phyloP scores from a whole-genome alignment of 139 green algal species.

The Yamagishiella unicocca region DNA sequence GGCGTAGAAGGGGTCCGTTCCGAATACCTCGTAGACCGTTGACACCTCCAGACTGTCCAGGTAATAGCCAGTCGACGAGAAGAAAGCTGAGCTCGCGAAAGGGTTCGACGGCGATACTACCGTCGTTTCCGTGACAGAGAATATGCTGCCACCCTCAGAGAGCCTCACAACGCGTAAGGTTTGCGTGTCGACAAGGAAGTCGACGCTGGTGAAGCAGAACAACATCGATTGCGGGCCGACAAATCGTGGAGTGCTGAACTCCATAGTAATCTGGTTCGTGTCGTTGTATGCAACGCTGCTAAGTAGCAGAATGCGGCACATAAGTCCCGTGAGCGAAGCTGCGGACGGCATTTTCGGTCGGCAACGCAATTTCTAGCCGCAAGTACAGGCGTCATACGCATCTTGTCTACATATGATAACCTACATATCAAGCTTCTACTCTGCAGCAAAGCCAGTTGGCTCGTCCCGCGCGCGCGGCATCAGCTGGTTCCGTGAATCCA shows the following conservation, averaged over 20 bases:
- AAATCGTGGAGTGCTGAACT: constrained; percentile 34
- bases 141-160: constrained; percentile 21
- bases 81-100: not conserved
- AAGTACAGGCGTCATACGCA: too few relatives aligned
- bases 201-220: constrained; percentile 30
- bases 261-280: not conserved
- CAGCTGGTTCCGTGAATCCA: too few relatives aligned
- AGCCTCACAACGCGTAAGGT: not conserved
- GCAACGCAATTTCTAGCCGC: too few relatives aligned
- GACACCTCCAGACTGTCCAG: not conserved
- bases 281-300: constrained; percentile 40
- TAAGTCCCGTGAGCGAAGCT: constrained; percentile 21
- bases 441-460: too few relatives aligned
- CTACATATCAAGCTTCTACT: too few relatives aligned
- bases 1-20: constrained; percentile 45
- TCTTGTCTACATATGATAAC: too few relatives aligned
- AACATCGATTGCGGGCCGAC: not conserved
- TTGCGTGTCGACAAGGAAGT: not conserved
- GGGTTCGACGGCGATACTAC: not conserved
- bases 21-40: constrained; percentile 35
- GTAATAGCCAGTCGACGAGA: not conserved
- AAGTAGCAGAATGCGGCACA: constrained; percentile 42
- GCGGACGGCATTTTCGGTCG: constrained; percentile 4
- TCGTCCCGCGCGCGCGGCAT: too few relatives aligned
- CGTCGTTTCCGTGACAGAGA: not conserved